phyloP scores from a whole-genome alignment of 2,329 filamentous ascomycete species.

The Sporothrix inflata region DNA sequence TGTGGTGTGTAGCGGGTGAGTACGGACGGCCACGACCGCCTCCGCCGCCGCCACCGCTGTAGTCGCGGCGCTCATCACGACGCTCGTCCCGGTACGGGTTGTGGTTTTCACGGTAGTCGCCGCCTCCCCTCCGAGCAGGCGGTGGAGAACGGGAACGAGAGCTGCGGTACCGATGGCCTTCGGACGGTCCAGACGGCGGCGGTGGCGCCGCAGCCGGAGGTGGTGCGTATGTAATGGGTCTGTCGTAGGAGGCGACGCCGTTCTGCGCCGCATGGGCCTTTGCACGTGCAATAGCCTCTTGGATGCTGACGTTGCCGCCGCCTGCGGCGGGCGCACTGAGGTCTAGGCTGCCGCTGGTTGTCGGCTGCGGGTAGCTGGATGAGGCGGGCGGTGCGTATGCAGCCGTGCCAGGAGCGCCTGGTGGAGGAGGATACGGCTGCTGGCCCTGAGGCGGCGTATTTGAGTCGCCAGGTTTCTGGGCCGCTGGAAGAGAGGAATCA shows the following conservation, averaged over 20 bases:
- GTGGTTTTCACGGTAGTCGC: slow-evolving; percentile 58
- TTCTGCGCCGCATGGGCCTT: slow-evolving; percentile 81
- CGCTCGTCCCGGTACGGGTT: slow-evolving; percentile 46
- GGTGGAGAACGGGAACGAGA: slow-evolving; percentile 74
- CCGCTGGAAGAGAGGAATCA: slow-evolving; percentile 33
- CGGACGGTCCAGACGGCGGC: slow-evolving; percentile 39
- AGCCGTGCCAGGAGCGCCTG: slow-evolving; percentile 31
- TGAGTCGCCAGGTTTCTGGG: slow-evolving; percentile 32
- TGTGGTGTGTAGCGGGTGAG: slow-evolving; percentile 28
- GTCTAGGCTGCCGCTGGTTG: slow-evolving; percentile 76
- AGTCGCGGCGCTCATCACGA: slow-evolving; percentile 44
- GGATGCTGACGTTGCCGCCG: slow-evolving; percentile 80
- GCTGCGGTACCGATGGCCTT: slow-evolving; percentile 61
- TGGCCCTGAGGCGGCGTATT: slow-evolving; percentile 31
- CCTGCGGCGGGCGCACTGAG: slow-evolving; percentile 73
- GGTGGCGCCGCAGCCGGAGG: slow-evolving; percentile 37
- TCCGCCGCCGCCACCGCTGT: slow-evolving; percentile 59
- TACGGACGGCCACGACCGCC: slow-evolving; percentile 50
- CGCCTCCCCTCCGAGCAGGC: slow-evolving; percentile 61
- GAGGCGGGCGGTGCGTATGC: slow-evolving; percentile 26
- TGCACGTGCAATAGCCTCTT: slow-evolving; percentile 82
- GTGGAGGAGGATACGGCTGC: slow-evolving; percentile 31
- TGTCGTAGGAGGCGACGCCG: slow-evolving; percentile 67
- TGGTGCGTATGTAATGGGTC: slow-evolving; percentile 53
- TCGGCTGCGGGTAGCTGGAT: slow-evolving; percentile 61